phyloP scores from a whole-genome alignment of 768 basidiomycete genomes.

The Lepiota venenata region DNA sequence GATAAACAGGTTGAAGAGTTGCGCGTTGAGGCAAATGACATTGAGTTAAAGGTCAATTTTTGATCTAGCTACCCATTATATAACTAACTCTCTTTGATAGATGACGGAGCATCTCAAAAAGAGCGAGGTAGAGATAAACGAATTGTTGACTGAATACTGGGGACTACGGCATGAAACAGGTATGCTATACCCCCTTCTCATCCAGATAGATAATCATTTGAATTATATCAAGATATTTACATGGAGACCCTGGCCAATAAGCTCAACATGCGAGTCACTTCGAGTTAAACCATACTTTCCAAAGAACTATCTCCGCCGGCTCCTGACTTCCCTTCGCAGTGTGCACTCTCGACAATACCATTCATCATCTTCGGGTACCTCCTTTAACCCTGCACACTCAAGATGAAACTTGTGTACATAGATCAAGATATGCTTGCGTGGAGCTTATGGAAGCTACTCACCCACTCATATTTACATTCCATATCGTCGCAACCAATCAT shows the following conservation, averaged over 20 bases:
- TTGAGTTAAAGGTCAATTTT: conserved; percentile 56
- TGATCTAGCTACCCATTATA: neutral
- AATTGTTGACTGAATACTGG: conserved; percentile 83
- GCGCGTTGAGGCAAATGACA: conserved; percentile 62
- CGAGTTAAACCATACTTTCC: conserved; percentile 18
- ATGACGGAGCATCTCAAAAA: conserved; percentile 72
- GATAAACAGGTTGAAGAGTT: conserved; percentile 79
- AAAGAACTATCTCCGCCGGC: conserved; percentile 28
- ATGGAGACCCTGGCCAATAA: conserved; percentile 87
- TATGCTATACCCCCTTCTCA: conserved; percentile 25
- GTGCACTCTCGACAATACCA: conserved; percentile 76
- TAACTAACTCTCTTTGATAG: conserved; percentile 30
- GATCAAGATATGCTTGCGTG: conserved; percentile 1
- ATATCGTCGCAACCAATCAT: conserved; percentile 87
- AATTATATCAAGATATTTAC: conserved; percentile 56
- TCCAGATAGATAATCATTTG: conserved; percentile 2
- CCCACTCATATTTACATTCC: conserved; percentile 80
- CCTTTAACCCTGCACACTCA: conserved; percentile 57
- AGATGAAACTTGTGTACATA: conserved; percentile 60
- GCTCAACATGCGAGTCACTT: conserved; percentile 51
- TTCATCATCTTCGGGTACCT: conserved; percentile 50
- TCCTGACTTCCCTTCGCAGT: conserved; percentile 7
- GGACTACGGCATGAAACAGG: conserved; percentile 74
- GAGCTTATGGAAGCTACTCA: conserved; percentile 33
- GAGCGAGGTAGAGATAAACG: conserved; percentile 77